Conservation (phyloP, 352 stramenopile species). For the Globisporangium abappressorium region DNA sequence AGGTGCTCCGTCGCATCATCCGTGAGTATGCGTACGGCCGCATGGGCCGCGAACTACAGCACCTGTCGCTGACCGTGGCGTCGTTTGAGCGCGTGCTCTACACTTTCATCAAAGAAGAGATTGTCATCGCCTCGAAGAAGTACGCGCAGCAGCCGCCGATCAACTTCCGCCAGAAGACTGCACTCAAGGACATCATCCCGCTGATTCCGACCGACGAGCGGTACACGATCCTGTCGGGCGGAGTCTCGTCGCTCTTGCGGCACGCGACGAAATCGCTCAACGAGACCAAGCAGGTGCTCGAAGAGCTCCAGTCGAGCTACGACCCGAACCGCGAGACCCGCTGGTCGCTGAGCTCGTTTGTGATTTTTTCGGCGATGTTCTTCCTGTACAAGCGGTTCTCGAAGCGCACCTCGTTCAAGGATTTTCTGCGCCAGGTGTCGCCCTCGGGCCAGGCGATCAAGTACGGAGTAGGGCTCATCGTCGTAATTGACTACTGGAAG, state of each 20-base stretch:
- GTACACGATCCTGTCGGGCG: conserved; percentile 80
- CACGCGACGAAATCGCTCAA: conserved; percentile 83
- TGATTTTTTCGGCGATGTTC: conserved; percentile 43
- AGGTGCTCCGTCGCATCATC: conserved; percentile 81
- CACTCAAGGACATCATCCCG: conserved; percentile 87
- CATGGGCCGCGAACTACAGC: conserved; percentile 80
- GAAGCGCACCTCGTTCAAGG: conserved; percentile 60
- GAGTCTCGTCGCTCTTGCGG: conserved; percentile 70
- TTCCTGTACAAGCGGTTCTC: conserved; percentile 75
- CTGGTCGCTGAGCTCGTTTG: conserved; percentile 78
- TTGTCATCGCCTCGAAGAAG: conserved; percentile 75
- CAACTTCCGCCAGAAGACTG: conserved; percentile 77
- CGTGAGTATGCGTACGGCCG: conserved; percentile 79
- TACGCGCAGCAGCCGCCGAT: conserved; percentile 48
- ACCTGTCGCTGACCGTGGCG: conserved; percentile 82
- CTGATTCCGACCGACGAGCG: conserved; percentile 79
- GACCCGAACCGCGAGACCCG: conserved; percentile 80
- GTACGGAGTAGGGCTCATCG: conserved; percentile 47
- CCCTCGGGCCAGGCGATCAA: conserved; percentile 65
- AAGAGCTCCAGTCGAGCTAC: conserved; percentile 80
- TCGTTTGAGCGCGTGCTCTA: conserved; percentile 84
- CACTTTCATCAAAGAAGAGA: conserved; percentile 88
- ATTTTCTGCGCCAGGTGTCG: conserved; percentile 65
- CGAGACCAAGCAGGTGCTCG: conserved; percentile 74
- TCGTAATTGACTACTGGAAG: conserved; percentile 73